Evolutionary conservation across 495 filamentous ascomycete genomes (phyloP), one percentile per base, ranked within the genome.

Genomic region (Hypoxylon trugodes): DNA sequence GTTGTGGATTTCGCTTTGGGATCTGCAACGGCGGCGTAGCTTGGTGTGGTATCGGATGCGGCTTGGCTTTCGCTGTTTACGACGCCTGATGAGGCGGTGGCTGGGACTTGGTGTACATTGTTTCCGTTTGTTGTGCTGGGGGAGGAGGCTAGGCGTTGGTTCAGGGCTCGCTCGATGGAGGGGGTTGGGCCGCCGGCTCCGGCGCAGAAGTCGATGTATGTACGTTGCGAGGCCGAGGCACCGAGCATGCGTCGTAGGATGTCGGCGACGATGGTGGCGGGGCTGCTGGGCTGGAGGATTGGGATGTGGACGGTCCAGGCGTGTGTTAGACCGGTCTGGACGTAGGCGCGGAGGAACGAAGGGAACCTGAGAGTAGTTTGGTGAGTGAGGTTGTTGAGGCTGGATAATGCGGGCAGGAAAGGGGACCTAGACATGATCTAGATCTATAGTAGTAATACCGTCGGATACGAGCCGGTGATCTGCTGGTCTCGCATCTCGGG

Each of bases 201-300:
- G 13, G 89, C 86, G 71, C 88, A 90, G 73, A 91, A 88, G 73
- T 93, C 90, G 48, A 91, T 82, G 55, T 89, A 84, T 13, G 81
- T 82, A 67, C 85, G 82, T 5, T 66, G 77, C 24, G 75, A 77
- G 1, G 78, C 66, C 33, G 74, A 67, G 25, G 40, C 19, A 22
- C 61, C 76, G 22, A 83, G 81, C 25, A 64, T 73, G 46, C 60
- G 64, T 12, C 76, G 73, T 19, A 88, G 76, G 32, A 83, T 74
- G 48, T 74, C 69, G 57, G 82, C 80, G 10, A 79, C 80, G 28
- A 80, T 59, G 2, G 67, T 69, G 33, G 81, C 81, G 5, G 82
- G 79, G 40, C 78, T 81, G 54, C 65, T 64, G 21, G 58, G 47
- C 61, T 85, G 82, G 6, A 84, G 63, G 32, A 79, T 9, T 22